Evolutionary conservation across 331 rosid genomes (phyloP), one percentile per base, ranked within the genome.

Genomic region (Malus hybrid): DNA sequence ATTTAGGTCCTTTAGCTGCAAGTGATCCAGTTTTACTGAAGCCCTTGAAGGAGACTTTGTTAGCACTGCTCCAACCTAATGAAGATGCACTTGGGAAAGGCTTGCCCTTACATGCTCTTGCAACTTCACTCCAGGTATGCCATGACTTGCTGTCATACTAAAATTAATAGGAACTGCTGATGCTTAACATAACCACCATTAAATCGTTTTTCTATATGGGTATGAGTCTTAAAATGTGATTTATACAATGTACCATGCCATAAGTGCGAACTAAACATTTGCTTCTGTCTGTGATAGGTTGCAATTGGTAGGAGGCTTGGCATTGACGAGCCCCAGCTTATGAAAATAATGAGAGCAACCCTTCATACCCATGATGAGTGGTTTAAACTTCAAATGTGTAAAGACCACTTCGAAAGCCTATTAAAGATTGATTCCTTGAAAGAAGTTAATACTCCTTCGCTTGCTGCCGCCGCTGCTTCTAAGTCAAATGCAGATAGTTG

Each of bases 361-460:
- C 90, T 95, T 44, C 75, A 88, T 83, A 81, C 98, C 3, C 97
- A 95, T 83, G 87, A 83, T 62, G 99, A 95, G 81, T 95, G 98
- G 99, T 95, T 92, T 74, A 90, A 90, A 80, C 98, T 95, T 81
- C 99, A 95, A 68, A 95, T 88, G 99, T 95, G 99, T 80, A 95
- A 92, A 86, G 99, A 95, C 77, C 87, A 89, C 67, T 95, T 95
- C 22, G 97, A 95, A 86, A 87, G 89, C 68, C 89, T 90, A 33
- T 62, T 95, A 87, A 88, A 76, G 85, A 90, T 95, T 28, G 96
- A 92, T 84, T 86, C 90, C 78, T 84, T 95, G 89, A 95, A 95
- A 81, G 96, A 92, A 78, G 93, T 85, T n/a, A 83, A 70, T 76
- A 77, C 89, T 50, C 80, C 93, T 57, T 84, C 72, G 64, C 88